Conservation (phyloP, 2,329 filamentous ascomycete genomes). For the Plenodomus lindquistii region DNA sequence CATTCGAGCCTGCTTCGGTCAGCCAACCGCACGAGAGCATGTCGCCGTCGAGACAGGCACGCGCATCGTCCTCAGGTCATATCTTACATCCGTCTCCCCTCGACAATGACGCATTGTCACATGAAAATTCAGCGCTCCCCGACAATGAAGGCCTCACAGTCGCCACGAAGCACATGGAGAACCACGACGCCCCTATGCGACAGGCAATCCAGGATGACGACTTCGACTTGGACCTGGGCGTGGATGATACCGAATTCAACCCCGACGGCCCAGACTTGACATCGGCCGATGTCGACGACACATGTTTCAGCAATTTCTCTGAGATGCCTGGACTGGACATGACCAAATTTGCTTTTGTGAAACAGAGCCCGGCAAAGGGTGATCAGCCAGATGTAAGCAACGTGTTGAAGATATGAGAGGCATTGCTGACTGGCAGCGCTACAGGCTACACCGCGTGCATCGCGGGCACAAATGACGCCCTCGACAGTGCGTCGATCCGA, state of each 20-base stretch:
- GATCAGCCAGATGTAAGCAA: slow-evolving; percentile 20
- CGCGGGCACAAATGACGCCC: slow-evolving; percentile 51
- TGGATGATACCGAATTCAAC: slow-evolving; percentile 39
- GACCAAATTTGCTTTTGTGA: slow-evolving; percentile 78
- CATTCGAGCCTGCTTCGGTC: slow-evolving; percentile 31
- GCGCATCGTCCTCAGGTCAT: slow-evolving; percentile 25
- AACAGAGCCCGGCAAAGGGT: slow-evolving; percentile 57
- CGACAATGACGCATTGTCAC: slow-evolving; percentile 16
- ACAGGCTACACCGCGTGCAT: slow-evolving; percentile 40
- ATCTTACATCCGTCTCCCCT: slow-evolving; percentile 14
- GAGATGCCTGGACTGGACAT: slow-evolving; percentile 76
- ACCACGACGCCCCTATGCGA: slow-evolving; percentile 23
- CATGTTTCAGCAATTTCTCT: slow-evolving; percentile 84
- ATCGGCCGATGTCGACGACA: slow-evolving; percentile 62
- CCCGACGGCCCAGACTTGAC: slow-evolving; percentile 34
- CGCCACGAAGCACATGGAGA: slow-evolving; percentile 40
- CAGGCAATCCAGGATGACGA: slow-evolving; percentile 25
- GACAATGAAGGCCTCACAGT: slow-evolving; percentile 47
- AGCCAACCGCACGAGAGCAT: slow-evolving; percentile 28
- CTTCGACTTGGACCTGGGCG: slow-evolving; percentile 24
- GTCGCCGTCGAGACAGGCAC: slow-evolving; percentile 35
- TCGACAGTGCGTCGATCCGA: slow-evolving; percentile 51
- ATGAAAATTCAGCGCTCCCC: slow-evolving; percentile 31
- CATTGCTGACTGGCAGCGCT: slow-evolving; percentile 4
- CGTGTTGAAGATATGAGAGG: not conserved